A percentile compares a stretch with the other conserved stretches of the same genome.
Evolutionary conservation across 305 asterid genomes (phyloP).

Genomic region (Fraxinus latifolia): DNA sequence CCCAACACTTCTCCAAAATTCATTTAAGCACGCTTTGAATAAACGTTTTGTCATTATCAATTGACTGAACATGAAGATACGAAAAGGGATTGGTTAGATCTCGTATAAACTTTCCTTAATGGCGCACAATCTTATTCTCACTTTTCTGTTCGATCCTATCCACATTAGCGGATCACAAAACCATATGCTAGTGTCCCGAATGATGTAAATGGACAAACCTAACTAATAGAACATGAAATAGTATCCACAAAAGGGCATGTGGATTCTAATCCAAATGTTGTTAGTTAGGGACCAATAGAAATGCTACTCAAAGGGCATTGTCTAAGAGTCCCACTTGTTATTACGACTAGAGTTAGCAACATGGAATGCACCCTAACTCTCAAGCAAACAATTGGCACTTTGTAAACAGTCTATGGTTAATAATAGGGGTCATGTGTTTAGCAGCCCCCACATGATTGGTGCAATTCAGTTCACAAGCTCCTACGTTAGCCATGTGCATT

Average conservation of each 20-base stretch:
- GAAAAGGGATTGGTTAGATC: not conserved
- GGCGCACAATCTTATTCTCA: not conserved
- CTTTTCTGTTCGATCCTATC: not conserved
- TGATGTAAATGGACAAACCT: not conserved
- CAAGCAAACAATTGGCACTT: constrained; percentile 9
- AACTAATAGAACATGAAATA: constrained; percentile 7
- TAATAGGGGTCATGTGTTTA: constrained; percentile 25
- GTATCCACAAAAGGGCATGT: constrained; percentile 31
- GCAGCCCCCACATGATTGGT: constrained; percentile 30
- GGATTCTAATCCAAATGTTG: constrained; percentile 31
- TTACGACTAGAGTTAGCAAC: constrained; percentile 17
- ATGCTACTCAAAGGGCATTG: not conserved
- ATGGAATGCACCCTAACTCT: constrained; percentile 32
- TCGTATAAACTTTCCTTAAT: not conserved
- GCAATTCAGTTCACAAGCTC: constrained; percentile 16
- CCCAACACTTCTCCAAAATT: not conserved
- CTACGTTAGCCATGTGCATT: constrained; percentile 57
- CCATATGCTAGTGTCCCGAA: not conserved
- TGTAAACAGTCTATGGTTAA: not conserved
- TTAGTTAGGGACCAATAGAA: constrained; percentile 30
- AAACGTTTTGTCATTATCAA: not conserved
- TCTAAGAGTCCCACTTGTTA: constrained; percentile 28
- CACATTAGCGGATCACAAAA: not conserved
- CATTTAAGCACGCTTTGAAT: not conserved
- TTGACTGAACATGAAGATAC: not conserved